Evolutionary conservation across 2,329 filamentous ascomycete genomes (phyloP), one percentile per base, ranked within the genome.

Genomic region (Trichoderma simmonsii): DNA sequence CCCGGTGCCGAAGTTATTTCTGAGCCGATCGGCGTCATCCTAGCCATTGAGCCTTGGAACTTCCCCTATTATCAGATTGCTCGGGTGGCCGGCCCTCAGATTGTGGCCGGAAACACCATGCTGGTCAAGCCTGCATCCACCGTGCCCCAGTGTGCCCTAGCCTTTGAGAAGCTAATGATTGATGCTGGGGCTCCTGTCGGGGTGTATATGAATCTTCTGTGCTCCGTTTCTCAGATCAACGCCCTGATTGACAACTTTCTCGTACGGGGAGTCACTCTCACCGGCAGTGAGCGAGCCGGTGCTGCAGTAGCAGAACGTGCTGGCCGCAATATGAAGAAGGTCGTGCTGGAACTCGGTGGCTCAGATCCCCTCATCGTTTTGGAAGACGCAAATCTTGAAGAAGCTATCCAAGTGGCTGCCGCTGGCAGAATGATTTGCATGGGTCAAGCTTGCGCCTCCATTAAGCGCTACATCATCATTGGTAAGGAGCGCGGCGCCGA

Each of bases 361-460:
- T 92, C 92, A 87, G 90, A 87, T 73, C 90, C 91, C 76, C 91
- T 92, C 85, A 92, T 92, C 73, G 87, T 92, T 80, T 92, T 92
- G 79, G 85, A 90, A 76, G 91, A 92, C 78, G 91, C 91, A 74
- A 88, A 92, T 78, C 90, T 92, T 73, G 90, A 92, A 7, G 63
- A 73, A 21, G 71, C 72, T 8, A 32, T 71, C 7, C 26, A 39
- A 15, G 28, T 51, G n/a, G 39, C n/a, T n/a, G 28, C 56, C 21
- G 24, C 32, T 6, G 30, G 68, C 59, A 59, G 59, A 28, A 59
- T 71, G 30, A 48, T 30, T 6, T n/a, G 12, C 7, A 64, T 71
- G 59, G 69, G 61, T 15, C 60, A 66, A 30, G 18, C 43, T 14
- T 65, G 61, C n/a, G 62, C 54, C 7, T 28, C 62, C 11, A 43